Conservation (phyloP, 306 rosid genomes). For the Ormosia semicastrata region DNA sequence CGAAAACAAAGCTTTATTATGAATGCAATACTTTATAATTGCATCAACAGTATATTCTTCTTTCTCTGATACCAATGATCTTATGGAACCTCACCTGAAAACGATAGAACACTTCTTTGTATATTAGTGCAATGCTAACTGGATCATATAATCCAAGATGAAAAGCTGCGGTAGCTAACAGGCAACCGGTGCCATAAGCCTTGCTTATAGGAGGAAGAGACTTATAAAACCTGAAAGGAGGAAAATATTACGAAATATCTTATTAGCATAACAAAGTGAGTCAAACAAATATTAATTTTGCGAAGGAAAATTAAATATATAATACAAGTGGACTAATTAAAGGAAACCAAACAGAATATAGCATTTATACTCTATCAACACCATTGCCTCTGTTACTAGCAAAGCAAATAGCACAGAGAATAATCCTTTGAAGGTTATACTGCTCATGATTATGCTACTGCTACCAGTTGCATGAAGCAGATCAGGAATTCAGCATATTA, state of each 20-base stretch:
- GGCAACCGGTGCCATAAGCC: too few species aligned
- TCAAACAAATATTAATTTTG: neutral
- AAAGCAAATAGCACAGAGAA: neutral
- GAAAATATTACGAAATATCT: too few species aligned
- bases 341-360: neutral
- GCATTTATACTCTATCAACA: neutral
- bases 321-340: neutral
- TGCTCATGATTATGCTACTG: neutral
- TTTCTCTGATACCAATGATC: neutral
- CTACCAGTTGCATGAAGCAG: neutral
- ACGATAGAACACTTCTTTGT: slow-evolving; percentile 30
- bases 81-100: slow-evolving; percentile 48
- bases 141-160: too few species aligned
- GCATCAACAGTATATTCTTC: neutral
- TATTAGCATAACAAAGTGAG: neutral
- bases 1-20: too few species aligned
- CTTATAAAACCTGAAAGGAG: too few species aligned
- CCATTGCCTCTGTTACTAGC: neutral
- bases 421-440: neutral
- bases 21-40: too few species aligned
- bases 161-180: too few species aligned
- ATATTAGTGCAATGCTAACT: slow-evolving; percentile 16
- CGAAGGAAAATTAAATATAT: too few species aligned
- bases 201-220: too few species aligned
- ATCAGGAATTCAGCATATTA: too few species aligned